Conservation (phyloP, 495 filamentous ascomycete genomes). For the Lepraria neglecta region DNA sequence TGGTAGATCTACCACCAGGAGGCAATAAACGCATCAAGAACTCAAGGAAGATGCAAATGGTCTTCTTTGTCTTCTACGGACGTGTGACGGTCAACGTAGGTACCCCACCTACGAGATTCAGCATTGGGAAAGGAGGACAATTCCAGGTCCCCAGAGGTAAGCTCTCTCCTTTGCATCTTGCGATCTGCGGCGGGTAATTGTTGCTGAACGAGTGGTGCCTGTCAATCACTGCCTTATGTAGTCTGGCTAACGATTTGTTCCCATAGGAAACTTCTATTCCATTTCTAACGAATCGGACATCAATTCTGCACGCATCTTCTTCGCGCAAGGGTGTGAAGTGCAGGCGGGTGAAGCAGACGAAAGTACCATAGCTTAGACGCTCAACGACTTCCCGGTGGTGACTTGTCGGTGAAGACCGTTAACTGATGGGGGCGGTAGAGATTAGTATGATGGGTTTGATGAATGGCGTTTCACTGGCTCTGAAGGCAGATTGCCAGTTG, state of each 20-base stretch:
- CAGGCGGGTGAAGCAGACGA: conserved; percentile 9
- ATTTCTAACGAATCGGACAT: conserved; percentile 63
- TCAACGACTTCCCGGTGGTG: neutral
- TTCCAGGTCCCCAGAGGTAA: conserved; percentile 92
- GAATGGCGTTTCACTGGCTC: conserved; percentile 9
- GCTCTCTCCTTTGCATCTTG: conserved; percentile 29
- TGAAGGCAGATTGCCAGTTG: neutral
- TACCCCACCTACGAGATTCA: conserved; percentile 64
- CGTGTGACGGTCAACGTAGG: conserved; percentile 70
- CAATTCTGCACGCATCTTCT: conserved; percentile 68
- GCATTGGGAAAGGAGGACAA: conserved; percentile 76
- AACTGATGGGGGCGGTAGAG: neutral
- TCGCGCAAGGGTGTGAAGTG: conserved; percentile 62
- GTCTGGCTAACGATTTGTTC: conserved; percentile 15
- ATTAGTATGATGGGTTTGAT: neutral
- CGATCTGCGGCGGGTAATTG: too few relatives aligned
- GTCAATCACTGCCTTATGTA: neutral
- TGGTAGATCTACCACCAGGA: conserved; percentile 79
- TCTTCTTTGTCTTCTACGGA: conserved; percentile 80
- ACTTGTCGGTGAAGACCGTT: neutral
- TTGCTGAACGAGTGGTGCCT: too few relatives aligned
- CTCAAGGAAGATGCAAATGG: conserved; percentile 87
- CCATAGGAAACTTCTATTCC: conserved; percentile 73
- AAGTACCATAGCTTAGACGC: conserved; percentile 13
- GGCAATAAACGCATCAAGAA: conserved; percentile 84